phyloP scores from a whole-genome alignment of 2,329 filamentous ascomycete species.

The Lachnellula willkommii region DNA sequence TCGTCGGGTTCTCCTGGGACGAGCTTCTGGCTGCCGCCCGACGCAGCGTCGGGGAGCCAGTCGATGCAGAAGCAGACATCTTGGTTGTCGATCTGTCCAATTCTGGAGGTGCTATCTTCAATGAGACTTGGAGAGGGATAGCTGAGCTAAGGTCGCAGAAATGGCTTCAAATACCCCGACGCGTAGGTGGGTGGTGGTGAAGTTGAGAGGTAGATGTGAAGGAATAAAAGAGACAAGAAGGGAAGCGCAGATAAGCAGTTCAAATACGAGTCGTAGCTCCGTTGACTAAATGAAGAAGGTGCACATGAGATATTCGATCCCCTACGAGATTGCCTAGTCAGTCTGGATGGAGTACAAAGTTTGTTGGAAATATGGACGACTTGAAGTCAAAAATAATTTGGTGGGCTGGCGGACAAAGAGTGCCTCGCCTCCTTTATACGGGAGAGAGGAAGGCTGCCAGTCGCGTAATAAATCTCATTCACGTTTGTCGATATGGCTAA shows the following conservation, averaged over 20 bases:
- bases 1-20: constrained; percentile 34
- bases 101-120: constrained; percentile 9
- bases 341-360: background rate
- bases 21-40: constrained; percentile 33
- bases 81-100: constrained; percentile 13
- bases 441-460: background rate
- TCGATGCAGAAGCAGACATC: constrained; percentile 39
- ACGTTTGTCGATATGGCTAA: too few species aligned
- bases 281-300: constrained; percentile 28
- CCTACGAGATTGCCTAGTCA: constrained; percentile 1
- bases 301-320: constrained; percentile 12
- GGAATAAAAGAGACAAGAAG: constrained; percentile 17
- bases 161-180: constrained; percentile 25
- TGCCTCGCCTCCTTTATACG: background rate
- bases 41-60: constrained; percentile 39
- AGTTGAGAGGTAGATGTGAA: constrained; percentile 19
- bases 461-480: background rate
- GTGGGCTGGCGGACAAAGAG: background rate
- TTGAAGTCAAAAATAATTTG: background rate
- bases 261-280: constrained; percentile 31
- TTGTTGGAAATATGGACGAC: background rate
- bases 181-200: constrained; percentile 21
- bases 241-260: constrained; percentile 22
- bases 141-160: constrained; percentile 23
- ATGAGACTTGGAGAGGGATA: constrained; percentile 7